Evolutionary conservation across 164 flowering plant genomes (phyloP).

Genomic region (Piper betle): DNA sequence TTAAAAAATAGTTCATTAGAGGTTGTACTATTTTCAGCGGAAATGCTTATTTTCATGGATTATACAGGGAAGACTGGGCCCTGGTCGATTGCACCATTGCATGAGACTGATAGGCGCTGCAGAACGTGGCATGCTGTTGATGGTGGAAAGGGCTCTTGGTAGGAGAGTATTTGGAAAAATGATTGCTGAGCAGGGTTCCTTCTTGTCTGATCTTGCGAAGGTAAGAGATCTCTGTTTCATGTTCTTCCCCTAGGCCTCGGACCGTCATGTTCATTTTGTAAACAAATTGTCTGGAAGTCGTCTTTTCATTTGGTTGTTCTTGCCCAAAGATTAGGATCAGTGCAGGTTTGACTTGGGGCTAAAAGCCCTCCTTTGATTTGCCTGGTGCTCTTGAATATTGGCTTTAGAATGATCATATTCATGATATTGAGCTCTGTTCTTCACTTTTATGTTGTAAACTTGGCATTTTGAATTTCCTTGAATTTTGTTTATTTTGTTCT

Average conservation of each 20-base stretch:
- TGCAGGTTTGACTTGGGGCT: too few species aligned
- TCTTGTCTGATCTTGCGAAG: slow-evolving; percentile 83
- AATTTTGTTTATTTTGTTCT: too few species aligned
- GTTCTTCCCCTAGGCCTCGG: not conserved
- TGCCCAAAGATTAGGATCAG: too few species aligned
- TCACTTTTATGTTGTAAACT: too few species aligned
- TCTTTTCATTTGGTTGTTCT: too few species aligned
- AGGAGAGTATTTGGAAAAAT: slow-evolving; percentile 79
- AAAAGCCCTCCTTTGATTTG: too few species aligned
- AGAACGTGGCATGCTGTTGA: slow-evolving; percentile 17
- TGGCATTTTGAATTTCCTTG: too few species aligned
- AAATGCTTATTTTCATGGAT: not conserved
- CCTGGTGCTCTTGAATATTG: too few species aligned
- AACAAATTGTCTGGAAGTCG: not conserved
- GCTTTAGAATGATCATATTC: too few species aligned
- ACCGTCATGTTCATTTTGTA: not conserved
- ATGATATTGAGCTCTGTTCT: too few species aligned
- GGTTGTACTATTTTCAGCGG: not conserved
- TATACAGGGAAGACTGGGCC: slow-evolving; percentile 89
- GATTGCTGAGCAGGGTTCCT: slow-evolving; percentile 94
- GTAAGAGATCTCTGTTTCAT: slow-evolving; percentile 17
- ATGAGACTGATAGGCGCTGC: slow-evolving; percentile 24
- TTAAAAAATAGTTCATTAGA: not conserved
- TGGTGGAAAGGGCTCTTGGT: slow-evolving; percentile 69
- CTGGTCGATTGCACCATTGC: slow-evolving; percentile 97